Evolutionary conservation across 768 basidiomycete species (phyloP).

Genomic region (Pleurotus eryngii): DNA sequence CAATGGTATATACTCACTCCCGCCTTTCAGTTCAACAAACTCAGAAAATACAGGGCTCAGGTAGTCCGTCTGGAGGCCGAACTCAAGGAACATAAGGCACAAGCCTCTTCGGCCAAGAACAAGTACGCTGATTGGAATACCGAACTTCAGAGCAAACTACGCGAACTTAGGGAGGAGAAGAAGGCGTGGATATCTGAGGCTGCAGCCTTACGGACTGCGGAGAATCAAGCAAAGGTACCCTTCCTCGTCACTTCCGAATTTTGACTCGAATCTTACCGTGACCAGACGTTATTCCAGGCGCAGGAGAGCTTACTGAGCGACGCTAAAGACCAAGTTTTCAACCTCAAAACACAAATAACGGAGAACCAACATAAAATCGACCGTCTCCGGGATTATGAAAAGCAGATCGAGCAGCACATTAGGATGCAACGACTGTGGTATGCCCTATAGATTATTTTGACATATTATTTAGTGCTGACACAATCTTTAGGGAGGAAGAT

Average conservation of each 20-base stretch:
- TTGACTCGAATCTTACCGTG: not conserved
- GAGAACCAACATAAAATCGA: constrained; percentile 81
- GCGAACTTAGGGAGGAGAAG: constrained; percentile 75
- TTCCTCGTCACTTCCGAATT: not conserved
- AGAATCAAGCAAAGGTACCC: constrained; percentile 66
- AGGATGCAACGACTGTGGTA: constrained; percentile 79
- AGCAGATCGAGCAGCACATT: constrained; percentile 79
- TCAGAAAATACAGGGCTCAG: constrained; percentile 71
- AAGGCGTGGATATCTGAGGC: constrained; percentile 72
- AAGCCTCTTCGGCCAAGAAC: constrained; percentile 68
- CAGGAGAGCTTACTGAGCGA: constrained; percentile 68
- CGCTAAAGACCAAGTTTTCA: constrained; percentile 67
- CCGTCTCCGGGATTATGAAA: constrained; percentile 79
- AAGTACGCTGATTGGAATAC: constrained; percentile 84
- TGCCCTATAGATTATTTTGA: constrained; percentile 16
- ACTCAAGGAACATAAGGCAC: constrained; percentile 68
- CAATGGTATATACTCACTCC: not conserved
- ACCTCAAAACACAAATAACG: constrained; percentile 70
- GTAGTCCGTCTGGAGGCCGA: constrained; percentile 66
- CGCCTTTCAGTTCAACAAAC: constrained; percentile 65
- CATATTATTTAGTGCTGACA: not conserved
- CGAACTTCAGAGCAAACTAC: constrained; percentile 75
- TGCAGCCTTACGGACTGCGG: constrained; percentile 59
- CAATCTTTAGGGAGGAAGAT: constrained; percentile 61
- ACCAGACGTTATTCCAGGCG: constrained; percentile 61